Percentiles rank a stretch among this genome's conserved stretches.
Conservation (phyloP, 192 early-diverging fungal genomes). For the Backusella parvicylindrica region DNA sequence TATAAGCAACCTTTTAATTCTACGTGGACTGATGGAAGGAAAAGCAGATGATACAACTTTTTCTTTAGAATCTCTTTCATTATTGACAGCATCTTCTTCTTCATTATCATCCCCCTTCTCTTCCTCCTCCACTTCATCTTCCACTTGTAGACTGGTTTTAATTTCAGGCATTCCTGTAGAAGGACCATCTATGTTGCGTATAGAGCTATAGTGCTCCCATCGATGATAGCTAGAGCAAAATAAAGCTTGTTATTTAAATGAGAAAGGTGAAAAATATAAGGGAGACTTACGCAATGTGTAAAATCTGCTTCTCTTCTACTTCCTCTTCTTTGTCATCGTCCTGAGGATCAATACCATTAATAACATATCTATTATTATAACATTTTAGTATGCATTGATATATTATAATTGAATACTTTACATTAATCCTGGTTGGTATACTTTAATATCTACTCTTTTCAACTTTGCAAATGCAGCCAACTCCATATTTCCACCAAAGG, state of each 20-base stretch:
- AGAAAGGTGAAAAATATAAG: too few relatives aligned
- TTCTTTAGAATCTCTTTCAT: slow-evolving; percentile 40
- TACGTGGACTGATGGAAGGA: slow-evolving; percentile 40
- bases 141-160: slow-evolving; percentile 21
- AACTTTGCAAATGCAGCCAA: slow-evolving; percentile 67
- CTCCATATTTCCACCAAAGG: slow-evolving; percentile 74
- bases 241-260: neutral
- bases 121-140: neutral
- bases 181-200: slow-evolving; percentile 63
- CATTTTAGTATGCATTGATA: too few relatives aligned
- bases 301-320: slow-evolving; percentile 31
- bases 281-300: slow-evolving; percentile 57
- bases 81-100: slow-evolving; percentile 11
- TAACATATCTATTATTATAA: slow-evolving; percentile 47
- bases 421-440: slow-evolving; percentile 68
- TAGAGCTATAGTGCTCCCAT: slow-evolving; percentile 77
- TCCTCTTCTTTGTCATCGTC: slow-evolving; percentile 27
- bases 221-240: slow-evolving; percentile 54
- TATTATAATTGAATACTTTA: neutral
- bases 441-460: slow-evolving; percentile 59
- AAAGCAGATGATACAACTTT: slow-evolving; percentile 55
- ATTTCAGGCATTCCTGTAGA: slow-evolving; percentile 60
- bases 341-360: slow-evolving; percentile 53
- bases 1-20: slow-evolving; percentile 48
- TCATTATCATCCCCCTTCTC: slow-evolving; percentile 27